phyloP scores from a whole-genome alignment of 108 stramenopile species.

The Parmales sp. region DNA sequence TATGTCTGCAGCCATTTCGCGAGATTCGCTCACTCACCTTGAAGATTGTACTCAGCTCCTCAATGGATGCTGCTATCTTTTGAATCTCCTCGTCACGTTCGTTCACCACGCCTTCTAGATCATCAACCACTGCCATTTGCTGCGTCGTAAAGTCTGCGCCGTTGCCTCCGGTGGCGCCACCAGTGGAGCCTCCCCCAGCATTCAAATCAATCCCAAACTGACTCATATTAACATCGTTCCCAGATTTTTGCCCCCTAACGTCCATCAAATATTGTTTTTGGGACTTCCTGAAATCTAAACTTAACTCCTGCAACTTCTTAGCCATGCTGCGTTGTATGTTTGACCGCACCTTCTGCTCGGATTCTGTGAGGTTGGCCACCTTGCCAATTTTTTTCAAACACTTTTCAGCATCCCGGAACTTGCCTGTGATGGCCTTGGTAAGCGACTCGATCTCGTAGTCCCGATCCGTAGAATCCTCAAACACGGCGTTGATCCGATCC shows the following conservation, averaged over 20 bases:
- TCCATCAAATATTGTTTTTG: conserved; percentile 89
- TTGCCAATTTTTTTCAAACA: conserved; percentile 33
- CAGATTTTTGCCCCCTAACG: conserved; percentile 82
- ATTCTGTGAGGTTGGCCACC: background rate
- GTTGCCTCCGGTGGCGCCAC: too few species aligned
- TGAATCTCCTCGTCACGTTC: conserved; percentile 79
- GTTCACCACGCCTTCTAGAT: conserved; percentile 62
- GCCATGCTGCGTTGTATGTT: conserved; percentile 71
- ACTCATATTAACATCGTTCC: conserved; percentile 55
- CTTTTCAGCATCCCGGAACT: conserved; percentile 79
- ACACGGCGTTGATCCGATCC: conserved; percentile 73
- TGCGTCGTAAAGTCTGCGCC: conserved; percentile 58
- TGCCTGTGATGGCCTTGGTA: conserved; percentile 64
- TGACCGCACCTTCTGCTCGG: conserved; percentile 29
- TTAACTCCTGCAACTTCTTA: conserved; percentile 81
- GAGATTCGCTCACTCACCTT: too few species aligned
- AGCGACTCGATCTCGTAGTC: conserved; percentile 72
- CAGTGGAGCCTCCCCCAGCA: background rate
- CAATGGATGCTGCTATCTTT: conserved; percentile 90
- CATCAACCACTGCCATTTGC: conserved; percentile 72
- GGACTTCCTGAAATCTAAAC: conserved; percentile 72
- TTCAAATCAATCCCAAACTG: conserved; percentile 30
- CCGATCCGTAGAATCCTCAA: conserved; percentile 77
- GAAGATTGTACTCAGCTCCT: conserved; percentile 93
- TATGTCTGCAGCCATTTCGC: too few species aligned